phyloP scores from a whole-genome alignment of 1,139 yeast genomes.

The Waltiozyma sp. region DNA sequence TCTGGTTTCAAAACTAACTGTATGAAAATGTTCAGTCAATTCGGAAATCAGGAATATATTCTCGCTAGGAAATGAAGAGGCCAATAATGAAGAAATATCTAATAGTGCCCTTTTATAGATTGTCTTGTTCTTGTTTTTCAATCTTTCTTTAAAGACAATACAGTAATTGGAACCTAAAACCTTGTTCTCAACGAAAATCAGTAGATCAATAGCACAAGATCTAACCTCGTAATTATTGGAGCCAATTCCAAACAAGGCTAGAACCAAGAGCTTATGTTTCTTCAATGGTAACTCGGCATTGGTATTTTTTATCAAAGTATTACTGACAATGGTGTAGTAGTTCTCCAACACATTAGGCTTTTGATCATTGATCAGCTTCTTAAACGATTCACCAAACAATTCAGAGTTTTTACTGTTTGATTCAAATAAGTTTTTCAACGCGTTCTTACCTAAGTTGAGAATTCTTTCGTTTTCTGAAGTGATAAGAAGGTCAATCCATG shows the following conservation, averaged over 20 bases:
- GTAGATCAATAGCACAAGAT: slow-evolving; percentile 46
- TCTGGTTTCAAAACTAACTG: slow-evolving; percentile 48
- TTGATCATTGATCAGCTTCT: slow-evolving; percentile 57
- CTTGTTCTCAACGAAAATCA: slow-evolving; percentile 44
- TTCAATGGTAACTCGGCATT: slow-evolving; percentile 30
- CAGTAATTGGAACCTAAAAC: slow-evolving; percentile 36
- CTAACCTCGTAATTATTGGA: slow-evolving; percentile 52
- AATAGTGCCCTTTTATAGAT: slow-evolving; percentile 71
- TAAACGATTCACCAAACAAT: slow-evolving; percentile 51
- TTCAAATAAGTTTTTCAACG: slow-evolving; percentile 54
- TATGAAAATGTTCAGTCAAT: slow-evolving; percentile 56
- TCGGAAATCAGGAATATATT: slow-evolving; percentile 58
- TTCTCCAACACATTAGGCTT: slow-evolving; percentile 43
- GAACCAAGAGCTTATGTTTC: slow-evolving; percentile 48
- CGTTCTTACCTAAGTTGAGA: slow-evolving; percentile 58
- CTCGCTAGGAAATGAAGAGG: slow-evolving; percentile 45
- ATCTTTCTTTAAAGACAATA: slow-evolving; percentile 45
- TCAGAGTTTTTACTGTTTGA: slow-evolving; percentile 47
- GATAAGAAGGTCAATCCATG: slow-evolving; percentile 71
- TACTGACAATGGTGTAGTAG: slow-evolving; percentile 64
- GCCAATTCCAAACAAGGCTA: slow-evolving; percentile 62
- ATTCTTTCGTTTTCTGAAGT: slow-evolving; percentile 48
- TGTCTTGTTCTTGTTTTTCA: slow-evolving; percentile 55
- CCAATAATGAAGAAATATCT: slow-evolving; percentile 54
- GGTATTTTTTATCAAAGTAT: slow-evolving; percentile 34